These are phyloP conservation scores for Tulasnella sp. DNA, from an alignment of 768 basidiomycete species.

Conservation along the genomic window DNA sequence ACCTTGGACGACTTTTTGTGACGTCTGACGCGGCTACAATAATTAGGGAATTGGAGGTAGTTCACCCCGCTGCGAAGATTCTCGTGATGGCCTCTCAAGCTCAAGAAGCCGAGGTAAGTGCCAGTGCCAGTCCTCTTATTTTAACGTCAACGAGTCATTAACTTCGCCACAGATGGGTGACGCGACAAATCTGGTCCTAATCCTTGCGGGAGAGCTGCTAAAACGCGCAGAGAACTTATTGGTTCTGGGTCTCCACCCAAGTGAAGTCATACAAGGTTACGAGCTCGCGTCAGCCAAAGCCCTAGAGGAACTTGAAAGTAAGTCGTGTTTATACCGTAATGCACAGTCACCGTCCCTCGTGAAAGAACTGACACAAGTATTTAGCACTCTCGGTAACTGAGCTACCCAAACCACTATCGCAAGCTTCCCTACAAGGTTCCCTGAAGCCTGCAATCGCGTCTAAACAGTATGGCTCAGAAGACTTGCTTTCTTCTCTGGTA, in stretches of 20 bases:
- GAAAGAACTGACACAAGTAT: not conserved
- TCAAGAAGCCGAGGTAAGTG: constrained; percentile 77
- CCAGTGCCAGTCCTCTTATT: not conserved
- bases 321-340: constrained; percentile 26
- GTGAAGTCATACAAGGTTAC: constrained; percentile 89
- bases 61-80: constrained; percentile 97
- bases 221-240: constrained; percentile 87
- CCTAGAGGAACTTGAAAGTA: constrained; percentile 79
- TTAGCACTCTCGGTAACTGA: constrained; percentile 44
- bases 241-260: constrained; percentile 93
- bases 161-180: constrained; percentile 70
- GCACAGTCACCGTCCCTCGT: not conserved
- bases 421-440: constrained; percentile 53
- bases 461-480: constrained; percentile 94
- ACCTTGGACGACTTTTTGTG: constrained; percentile 87
- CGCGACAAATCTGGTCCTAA: constrained; percentile 89
- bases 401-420: constrained; percentile 59
- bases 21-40: constrained; percentile 99
- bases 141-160: too few species aligned
- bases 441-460: constrained; percentile 88
- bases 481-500: constrained; percentile 64
- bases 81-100: constrained; percentile 98
- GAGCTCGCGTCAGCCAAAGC: constrained; percentile 81
- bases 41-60: constrained; percentile 93
- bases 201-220: constrained; percentile 87